Percentiles rank a stretch among this genome's conserved stretches.
These are phyloP conservation scores for Erysimum cheiranthoides DNA, from an alignment of 345 rosid species.

Conservation along the genomic window DNA sequence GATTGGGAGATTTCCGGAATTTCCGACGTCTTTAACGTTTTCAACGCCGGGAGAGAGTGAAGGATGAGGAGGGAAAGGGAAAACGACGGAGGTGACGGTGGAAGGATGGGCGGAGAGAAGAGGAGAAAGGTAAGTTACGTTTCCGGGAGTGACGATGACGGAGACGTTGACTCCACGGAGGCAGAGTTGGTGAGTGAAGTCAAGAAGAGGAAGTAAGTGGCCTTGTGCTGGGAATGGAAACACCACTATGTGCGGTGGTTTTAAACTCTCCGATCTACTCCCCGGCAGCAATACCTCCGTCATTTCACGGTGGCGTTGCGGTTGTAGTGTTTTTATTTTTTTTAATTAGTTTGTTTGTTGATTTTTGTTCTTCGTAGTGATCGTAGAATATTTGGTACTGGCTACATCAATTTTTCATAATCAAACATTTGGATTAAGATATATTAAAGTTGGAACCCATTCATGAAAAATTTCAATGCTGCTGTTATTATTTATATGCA, in stretches of 20 bases:
- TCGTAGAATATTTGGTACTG: no score
- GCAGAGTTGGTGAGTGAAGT: slow-evolving; percentile 58
- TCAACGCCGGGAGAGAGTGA: slow-evolving; percentile 66
- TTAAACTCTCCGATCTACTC: neutral
- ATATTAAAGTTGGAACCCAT: no score
- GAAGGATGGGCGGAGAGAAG: slow-evolving; percentile 53
- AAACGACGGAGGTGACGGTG: slow-evolving; percentile 39
- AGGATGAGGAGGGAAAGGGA: slow-evolving; percentile 71
- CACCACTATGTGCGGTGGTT: slow-evolving; percentile 55
- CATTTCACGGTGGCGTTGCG: neutral
- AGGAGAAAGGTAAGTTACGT: slow-evolving; percentile 54
- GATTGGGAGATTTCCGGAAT: slow-evolving; percentile 51
- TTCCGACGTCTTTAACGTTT: slow-evolving; percentile 61
- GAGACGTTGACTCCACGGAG: slow-evolving; percentile 51
- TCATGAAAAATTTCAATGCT: no score
- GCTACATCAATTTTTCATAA: no score
- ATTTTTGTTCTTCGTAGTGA: neutral
- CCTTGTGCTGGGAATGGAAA: slow-evolving; percentile 82
- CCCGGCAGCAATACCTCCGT: neutral
- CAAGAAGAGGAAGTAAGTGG: slow-evolving; percentile 59
- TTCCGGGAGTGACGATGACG: slow-evolving; percentile 57
- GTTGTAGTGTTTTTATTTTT: neutral
- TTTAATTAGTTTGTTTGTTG: neutral
- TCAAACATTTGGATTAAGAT: no score
- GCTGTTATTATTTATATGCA: no score